phyloP scores from a whole-genome alignment of 2,329 filamentous ascomycete species.

The Colletotrichum abscissum region DNA sequence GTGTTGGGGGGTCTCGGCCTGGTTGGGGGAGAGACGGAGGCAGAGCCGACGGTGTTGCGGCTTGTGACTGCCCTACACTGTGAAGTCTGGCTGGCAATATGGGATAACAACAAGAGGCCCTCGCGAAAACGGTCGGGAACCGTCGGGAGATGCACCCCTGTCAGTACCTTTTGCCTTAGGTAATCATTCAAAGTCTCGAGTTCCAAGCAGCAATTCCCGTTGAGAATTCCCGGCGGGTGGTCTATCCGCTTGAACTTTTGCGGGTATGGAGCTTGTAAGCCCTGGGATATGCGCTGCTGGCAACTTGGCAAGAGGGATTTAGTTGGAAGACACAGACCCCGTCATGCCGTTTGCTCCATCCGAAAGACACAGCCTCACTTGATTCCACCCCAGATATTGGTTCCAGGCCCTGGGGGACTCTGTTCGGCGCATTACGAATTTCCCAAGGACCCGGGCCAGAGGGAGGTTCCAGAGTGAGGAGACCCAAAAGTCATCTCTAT shows the following conservation, averaged over 20 bases:
- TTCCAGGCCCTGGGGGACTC: background rate
- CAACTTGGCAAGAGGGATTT: background rate
- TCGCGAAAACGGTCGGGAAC: constrained; percentile 14
- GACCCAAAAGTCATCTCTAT: constrained; percentile 6
- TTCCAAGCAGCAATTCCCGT: background rate
- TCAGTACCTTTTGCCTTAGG: background rate
- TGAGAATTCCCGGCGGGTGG: too few species aligned
- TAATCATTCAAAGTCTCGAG: background rate
- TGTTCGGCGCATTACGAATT: background rate
- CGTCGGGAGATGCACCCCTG: background rate
- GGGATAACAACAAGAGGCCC: background rate
- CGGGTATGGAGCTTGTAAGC: background rate
- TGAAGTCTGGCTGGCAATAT: background rate
- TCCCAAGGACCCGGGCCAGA: background rate
- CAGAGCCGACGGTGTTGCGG: background rate
- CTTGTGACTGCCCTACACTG: background rate
- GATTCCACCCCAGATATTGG: background rate
- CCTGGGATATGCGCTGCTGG: background rate
- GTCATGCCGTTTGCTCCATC: constrained; percentile 10
- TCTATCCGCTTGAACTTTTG: background rate
- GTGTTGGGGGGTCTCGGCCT: background rate
- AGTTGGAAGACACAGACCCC: background rate
- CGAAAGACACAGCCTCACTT: constrained; percentile 13
- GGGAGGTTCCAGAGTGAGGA: background rate
- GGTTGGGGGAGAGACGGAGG: background rate